phyloP scores from a whole-genome alignment of 23 red algal genomes.

The Gracilaria vermiculophylla region DNA sequence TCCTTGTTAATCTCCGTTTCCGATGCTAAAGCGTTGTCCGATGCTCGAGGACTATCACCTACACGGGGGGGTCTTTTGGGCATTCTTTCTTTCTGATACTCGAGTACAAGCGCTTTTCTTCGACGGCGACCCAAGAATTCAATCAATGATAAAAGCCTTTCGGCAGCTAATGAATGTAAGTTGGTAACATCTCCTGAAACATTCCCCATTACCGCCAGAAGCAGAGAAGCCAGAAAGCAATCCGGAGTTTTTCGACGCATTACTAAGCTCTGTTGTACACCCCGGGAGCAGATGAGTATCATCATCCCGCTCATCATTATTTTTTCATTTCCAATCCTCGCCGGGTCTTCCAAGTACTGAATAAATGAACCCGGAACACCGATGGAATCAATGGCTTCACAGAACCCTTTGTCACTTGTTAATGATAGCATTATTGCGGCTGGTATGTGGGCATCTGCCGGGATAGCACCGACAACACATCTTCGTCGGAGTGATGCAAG shows the following conservation, averaged over 20 bases:
- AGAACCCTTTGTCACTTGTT: slow-evolving; percentile 60
- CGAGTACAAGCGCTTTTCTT: slow-evolving; percentile 29
- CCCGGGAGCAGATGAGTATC: slow-evolving; percentile 36
- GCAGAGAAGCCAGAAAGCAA: slow-evolving; percentile 17
- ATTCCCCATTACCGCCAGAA: slow-evolving; percentile 46
- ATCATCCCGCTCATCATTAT: slow-evolving; percentile 43
- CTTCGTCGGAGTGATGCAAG: slow-evolving; percentile 47
- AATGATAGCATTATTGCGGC: slow-evolving; percentile 42
- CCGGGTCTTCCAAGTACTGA: slow-evolving; percentile 20
- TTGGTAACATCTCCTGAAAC: slow-evolving; percentile 58
- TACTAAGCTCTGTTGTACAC: slow-evolving; percentile 51
- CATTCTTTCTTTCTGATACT: slow-evolving; percentile 30
- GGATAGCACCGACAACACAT: slow-evolving; percentile 40
- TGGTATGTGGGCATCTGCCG: slow-evolving; percentile 48
- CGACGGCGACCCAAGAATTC: slow-evolving; percentile 40
- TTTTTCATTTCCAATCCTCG: slow-evolving; percentile 28
- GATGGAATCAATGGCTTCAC: slow-evolving; percentile 49
- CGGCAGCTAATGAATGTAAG: slow-evolving; percentile 44
- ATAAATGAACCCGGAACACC: slow-evolving; percentile 12
- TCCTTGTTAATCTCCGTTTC: background rate
- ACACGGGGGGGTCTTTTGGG: slow-evolving; percentile 37
- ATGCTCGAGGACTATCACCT: slow-evolving; percentile 10
- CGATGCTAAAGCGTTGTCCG: background rate
- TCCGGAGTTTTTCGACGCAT: slow-evolving; percentile 23
- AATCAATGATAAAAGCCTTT: slow-evolving; percentile 43